Evolutionary conservation across 495 filamentous ascomycete species (phyloP), one percentile per base, ranked within the genome.

Genomic region (Rhypophila decipiens): DNA sequence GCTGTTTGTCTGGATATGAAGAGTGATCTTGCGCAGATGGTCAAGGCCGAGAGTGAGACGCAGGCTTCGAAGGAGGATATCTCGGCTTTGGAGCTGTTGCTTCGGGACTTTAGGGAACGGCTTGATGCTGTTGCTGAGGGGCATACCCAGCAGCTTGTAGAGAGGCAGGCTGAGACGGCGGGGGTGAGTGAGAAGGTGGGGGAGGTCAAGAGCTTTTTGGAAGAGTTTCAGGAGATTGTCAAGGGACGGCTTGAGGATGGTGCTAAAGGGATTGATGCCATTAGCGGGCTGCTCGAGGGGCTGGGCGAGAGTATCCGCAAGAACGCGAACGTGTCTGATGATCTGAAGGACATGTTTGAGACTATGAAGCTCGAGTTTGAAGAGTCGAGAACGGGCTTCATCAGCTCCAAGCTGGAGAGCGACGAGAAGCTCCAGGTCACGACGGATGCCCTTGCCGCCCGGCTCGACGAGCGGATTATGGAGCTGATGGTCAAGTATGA

Each of bases 401-500:
- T 87, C 51, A 80, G 80, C 5, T 68, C 76, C 29, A 90, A 84
- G 61, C 69, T 84, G 13, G 86, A 91, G 35, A 74, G 79, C 4
- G 87, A 91, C 52, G 85, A 94, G 60, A 83, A 86, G 46, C 74
- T 93, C 48, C 80, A 85, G 34, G 71, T 80, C 43, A 69, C 77
- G 17, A 65, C 84, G n/a, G 79, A 89, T 50, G 83, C 80, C 49
- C 77, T 91, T 11, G 78, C 84, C 31, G 64, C 65, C 36, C 94
- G 88, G 68, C 73, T 96, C 21, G 88, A 91, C 42, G 84, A 87
- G 57, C 82, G 83, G 51, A 85, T 95, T 57, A 76, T 75, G 39
- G 82, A 86, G 50, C 70, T 96, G 18, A 75, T 93, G 59, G 69
- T 73, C 24, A 93, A 90, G 59, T 90, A 91, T 56, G 88, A 95